Evolutionary conservation across 176 grass and related monocot genomes (phyloP), one percentile per base, ranked within the genome.

Genomic region (Poa pratensis): DNA sequence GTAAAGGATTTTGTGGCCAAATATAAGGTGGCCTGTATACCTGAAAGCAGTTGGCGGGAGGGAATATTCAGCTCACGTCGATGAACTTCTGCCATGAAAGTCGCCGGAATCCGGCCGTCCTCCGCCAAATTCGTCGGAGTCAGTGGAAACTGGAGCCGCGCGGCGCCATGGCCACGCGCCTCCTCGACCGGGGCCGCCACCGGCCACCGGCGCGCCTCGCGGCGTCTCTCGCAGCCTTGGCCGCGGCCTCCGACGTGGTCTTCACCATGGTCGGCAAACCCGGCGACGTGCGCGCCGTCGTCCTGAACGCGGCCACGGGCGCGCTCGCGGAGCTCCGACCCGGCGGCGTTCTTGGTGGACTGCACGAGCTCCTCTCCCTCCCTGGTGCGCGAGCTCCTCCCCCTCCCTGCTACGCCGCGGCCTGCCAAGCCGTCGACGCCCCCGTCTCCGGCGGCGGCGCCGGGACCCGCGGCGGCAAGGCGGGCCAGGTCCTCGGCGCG

Each of bases 241-340:
- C 93, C 10, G 81, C 86, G 2, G 78, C 30, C 4, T 93, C 72
- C n/a, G 81, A 98, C 63, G 87, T 98, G 59, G 86, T 95, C 15
- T 95, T 98, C 86, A 95, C 91, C 34, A 91, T 98, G 88, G 96
- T 98, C 10, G 84, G 93, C 0, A 89, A 95, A 51, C 91, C 93
- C 19, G 19, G 88, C 2, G 93, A 98, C 23, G 93, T 98, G 26
- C 89, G 93, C 49, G 60, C 72, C 0, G 85, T 83, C 7, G 53
- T 93, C 34, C 88, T 97, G 7, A 82, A 93, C 48, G 39, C 87
- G 5, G 60, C 24, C 39, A 76, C 92, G 18, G 89, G 93, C 28
- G 87, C 57, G 0, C 80, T 95, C 49, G 69, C 87, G 17, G 83
- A 82, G 0, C 82, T 94, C 67, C 76, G 68, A 5, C 68, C 61